Evolutionary conservation across 495 filamentous ascomycete species (phyloP), one percentile per base, ranked within the genome.

Genomic region (Tuber magnatum): DNA sequence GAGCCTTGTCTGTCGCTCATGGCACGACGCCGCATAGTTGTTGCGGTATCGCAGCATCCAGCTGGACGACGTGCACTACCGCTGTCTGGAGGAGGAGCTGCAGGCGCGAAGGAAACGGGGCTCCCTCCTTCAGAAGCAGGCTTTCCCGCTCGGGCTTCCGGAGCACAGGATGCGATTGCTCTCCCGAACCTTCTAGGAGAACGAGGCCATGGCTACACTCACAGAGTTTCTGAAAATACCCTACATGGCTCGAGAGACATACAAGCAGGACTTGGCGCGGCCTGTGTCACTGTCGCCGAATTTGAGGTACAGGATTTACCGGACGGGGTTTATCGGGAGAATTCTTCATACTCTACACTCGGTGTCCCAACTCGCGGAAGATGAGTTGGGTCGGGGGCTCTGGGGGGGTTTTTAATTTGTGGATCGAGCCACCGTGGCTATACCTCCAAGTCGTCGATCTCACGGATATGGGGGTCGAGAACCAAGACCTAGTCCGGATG

Each of bases 11-110:
- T 91, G 88, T 82, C 89, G 88, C 82, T 87, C 86, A 78, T 99
- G 94, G 94, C 46, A 82, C 71, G 71, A 38, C 40, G 72, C 73
- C 22, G 76, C 80, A 70, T 65, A 71, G 39, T 39, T 68, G 14
- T 74, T 72, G 76, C 97, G 93, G 69, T 99, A 97, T 81, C 89
- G 88, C 69, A 92, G 93, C 83, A 90, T 99, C 76, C 92, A 94
- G 43, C 94, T 99, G 79, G 95, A 99, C 77, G 88, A 91, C 20
- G 94, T 99, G 41, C 95, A 99, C 83, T 98, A 97, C 84, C 98
- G 95, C 85, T 89, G 92, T 71, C 89, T 91, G 76, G 95, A 98
- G 83, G 89, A 91, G 71, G 85, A 92, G 76, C 87, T 97, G 24
- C 87, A 91, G 70, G 91, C 92, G 78, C 90, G 88, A 81, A 91